These are phyloP conservation scores for Tetrahymena malaccensis DNA, from an alignment of 73 alveolate species.

Conservation along the genomic window DNA sequence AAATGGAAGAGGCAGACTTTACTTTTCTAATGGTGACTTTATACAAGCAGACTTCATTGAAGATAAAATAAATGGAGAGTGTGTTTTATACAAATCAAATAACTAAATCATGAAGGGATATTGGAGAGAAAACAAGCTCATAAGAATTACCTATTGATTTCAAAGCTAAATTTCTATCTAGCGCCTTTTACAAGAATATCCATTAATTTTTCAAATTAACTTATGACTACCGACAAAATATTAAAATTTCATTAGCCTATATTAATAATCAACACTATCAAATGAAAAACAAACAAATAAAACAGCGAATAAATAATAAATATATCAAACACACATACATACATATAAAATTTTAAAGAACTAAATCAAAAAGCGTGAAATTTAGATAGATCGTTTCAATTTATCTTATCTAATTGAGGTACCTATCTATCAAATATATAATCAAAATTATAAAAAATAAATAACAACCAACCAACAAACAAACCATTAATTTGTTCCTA, in stretches of 20 bases:
- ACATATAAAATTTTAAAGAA: no score
- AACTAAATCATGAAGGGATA: neutral
- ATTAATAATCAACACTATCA: no score
- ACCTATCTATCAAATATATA: no score
- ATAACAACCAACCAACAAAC: no score
- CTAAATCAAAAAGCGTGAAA: no score
- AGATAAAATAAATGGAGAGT: neutral
- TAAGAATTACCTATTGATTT: neutral
- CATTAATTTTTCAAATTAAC: neutral
- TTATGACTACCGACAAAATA: neutral
- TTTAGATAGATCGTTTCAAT: no score
- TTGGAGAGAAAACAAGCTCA: neutral
- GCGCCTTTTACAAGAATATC: neutral
- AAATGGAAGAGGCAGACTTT: neutral
- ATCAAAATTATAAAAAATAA: no score
- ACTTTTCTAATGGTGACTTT: neutral
- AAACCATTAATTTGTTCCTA: neutral
- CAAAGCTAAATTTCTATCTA: neutral
- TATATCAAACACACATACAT: no score
- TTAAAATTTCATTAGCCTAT: no score
- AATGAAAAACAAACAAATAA: no score
- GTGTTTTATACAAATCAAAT: neutral
- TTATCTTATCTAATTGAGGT: no score
- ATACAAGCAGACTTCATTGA: neutral
- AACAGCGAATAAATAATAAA: no score